Conservation (phyloP, 805 yeast species). For the Starmera dryadoides region DNA sequence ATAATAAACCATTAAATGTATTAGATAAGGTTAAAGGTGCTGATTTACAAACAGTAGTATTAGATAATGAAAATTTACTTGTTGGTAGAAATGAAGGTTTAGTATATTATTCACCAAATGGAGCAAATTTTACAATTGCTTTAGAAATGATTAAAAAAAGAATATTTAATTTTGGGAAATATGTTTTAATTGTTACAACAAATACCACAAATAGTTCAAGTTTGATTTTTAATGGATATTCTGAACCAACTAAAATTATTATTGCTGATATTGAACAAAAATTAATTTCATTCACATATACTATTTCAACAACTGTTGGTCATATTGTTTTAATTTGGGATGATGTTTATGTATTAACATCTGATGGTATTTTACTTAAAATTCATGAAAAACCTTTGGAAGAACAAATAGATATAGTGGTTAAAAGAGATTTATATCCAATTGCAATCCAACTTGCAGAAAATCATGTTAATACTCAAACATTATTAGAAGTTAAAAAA, state of each 20-base stretch:
- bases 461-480: constrained; percentile 17
- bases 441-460: constrained; percentile 68
- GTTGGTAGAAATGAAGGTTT: constrained; percentile 62
- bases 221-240: constrained; percentile 22
- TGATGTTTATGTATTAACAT: constrained; percentile 52
- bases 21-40: constrained; percentile 42
- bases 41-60: constrained; percentile 34
- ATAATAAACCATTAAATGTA: constrained; percentile 48
- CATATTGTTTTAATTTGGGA: constrained; percentile 52
- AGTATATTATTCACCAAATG: constrained; percentile 50
- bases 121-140: constrained; percentile 46
- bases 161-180: constrained; percentile 41
- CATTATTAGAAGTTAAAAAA: constrained; percentile 37
- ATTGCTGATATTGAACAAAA: constrained; percentile 67
- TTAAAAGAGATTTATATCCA: constrained; percentile 62
- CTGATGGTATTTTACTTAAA: constrained; percentile 69
- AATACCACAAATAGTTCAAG: constrained; percentile 27
- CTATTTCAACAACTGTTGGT: constrained; percentile 57
- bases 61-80: constrained; percentile 41
- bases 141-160: constrained; percentile 51
- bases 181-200: constrained; percentile 54
- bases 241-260: constrained; percentile 46
- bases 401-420: constrained; percentile 62
- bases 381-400: constrained; percentile 58
- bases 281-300: constrained; percentile 59